Evolutionary conservation across 208 protist genomes (phyloP).

Genomic region (Crithidia brevicula): DNA sequence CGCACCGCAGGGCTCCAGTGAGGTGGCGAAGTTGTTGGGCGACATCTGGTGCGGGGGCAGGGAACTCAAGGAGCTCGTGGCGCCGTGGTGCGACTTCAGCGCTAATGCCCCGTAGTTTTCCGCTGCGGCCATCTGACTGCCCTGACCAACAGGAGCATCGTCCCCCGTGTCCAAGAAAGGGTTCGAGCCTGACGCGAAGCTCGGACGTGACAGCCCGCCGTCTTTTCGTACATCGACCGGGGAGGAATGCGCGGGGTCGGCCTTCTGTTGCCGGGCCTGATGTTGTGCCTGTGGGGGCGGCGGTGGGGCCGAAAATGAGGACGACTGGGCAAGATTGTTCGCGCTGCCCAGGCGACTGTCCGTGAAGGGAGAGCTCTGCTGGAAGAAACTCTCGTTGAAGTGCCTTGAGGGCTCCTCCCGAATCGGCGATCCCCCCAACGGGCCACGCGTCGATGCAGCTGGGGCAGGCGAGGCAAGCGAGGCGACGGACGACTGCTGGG

Average conservation of each 20-base stretch:
- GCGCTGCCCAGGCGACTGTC: background rate
- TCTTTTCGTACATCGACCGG: background rate
- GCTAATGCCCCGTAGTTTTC: background rate
- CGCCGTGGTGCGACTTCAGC: background rate
- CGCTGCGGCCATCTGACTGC: background rate
- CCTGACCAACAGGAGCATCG: background rate
- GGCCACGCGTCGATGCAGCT: background rate
- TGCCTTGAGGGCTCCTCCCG: background rate
- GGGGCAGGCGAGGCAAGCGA: background rate
- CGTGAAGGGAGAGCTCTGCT: background rate
- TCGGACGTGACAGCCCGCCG: background rate
- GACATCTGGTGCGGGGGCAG: constrained; percentile 2
- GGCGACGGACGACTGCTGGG: background rate
- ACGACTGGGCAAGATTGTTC: background rate
- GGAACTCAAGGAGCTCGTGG: background rate
- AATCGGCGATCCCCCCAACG: background rate
- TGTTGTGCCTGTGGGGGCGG: background rate
- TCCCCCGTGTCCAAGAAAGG: constrained; percentile 15
- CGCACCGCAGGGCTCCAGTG: constrained; percentile 8
- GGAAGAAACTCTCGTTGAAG: background rate
- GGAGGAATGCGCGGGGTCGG: background rate
- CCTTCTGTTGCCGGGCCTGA: background rate
- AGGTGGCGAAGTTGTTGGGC: constrained; percentile 3
- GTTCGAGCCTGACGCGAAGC: constrained; percentile 14
- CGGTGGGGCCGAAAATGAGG: background rate